phyloP scores from a whole-genome alignment of 768 basidiomycete species.

The Coprinopsis strossmayeri region DNA sequence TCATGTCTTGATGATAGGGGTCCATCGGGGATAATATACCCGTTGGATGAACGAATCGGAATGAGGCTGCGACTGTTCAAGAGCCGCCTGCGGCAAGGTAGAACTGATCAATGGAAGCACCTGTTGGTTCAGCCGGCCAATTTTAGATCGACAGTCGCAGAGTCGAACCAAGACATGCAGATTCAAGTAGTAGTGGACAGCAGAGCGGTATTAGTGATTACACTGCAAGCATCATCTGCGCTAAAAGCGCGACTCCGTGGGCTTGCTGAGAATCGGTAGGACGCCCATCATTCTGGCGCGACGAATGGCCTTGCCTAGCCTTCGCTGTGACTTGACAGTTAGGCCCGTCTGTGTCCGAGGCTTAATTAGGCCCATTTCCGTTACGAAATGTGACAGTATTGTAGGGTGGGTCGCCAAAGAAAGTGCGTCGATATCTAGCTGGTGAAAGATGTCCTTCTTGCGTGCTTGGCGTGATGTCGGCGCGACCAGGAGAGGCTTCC shows the following conservation, averaged over 20 bases:
- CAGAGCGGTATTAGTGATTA: too few relatives aligned
- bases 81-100: too few relatives aligned
- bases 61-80: neutral
- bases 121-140: too few relatives aligned
- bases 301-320: constrained; percentile 77
- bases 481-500: constrained; percentile 39
- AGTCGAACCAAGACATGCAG: neutral
- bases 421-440: constrained; percentile 68
- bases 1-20: too few relatives aligned
- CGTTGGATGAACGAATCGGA: neutral
- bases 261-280: constrained; percentile 50
- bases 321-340: constrained; percentile 73
- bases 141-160: too few relatives aligned
- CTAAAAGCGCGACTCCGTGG: too few relatives aligned
- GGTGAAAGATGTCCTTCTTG: constrained; percentile 60
- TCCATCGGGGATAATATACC: neutral
- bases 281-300: constrained; percentile 90
- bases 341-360: constrained; percentile 63
- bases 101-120: too few relatives aligned
- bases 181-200: neutral
- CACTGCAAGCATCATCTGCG: too few relatives aligned
- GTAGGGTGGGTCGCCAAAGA: constrained; percentile 55
- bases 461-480: constrained; percentile 51
- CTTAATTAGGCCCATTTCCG: constrained; percentile 78
- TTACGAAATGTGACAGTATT: constrained; percentile 52